Base-by-base conservation (phyloP, 2,329 filamentous ascomycete genomes). In the Xylaria sp. region DNA sequence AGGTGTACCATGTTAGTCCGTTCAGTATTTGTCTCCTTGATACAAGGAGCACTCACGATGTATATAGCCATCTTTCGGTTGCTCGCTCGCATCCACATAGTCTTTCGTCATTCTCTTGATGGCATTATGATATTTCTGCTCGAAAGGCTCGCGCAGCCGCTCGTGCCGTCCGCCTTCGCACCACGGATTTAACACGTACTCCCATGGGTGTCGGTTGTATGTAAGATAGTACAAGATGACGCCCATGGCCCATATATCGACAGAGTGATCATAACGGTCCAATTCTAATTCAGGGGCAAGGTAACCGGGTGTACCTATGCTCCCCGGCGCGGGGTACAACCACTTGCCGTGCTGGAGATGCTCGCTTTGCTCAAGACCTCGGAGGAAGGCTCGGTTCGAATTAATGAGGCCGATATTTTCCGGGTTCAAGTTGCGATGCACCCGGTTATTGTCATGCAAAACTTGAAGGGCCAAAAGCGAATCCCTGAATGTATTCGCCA, bases 401-500 rank as follows among this genome's bases (percentile, higher is more conserved):
- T 10, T 20, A 5, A 25, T 18, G 20, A 65, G 15, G 6, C 62
- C 62, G 44, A 65, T 65, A 10, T 65, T 65, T 12, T 9, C 1
- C 3, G 62, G 62, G 54, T 65, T 65, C 2, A 65, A 23, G 54
- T 65, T 44, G 12, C 20, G 10, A 34, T 65, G 62, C 5, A 52
- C 2, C 62, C 62, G 58, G 54, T 54, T 32, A 1, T n/a, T 20
- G 4, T 58, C 9, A 32, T 65, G 62, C 46, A 65, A 39, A 1
- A 23, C 20, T 18, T 58, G 6, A 10, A 65, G 15, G 41, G 32
- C 62, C 18, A 41, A 2, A 1, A 64, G 32, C 20, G 61, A 51
- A n/a, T 10, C 13, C 2, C 41, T 51, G n/a, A 56, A 57, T 3
- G n/a, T 25, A 25, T 1, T 28, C 3, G 52, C 61, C 7, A 28